Conservation (phyloP, 2,329 filamentous ascomycete genomes). For the Aspergillus pseudonomiae region DNA sequence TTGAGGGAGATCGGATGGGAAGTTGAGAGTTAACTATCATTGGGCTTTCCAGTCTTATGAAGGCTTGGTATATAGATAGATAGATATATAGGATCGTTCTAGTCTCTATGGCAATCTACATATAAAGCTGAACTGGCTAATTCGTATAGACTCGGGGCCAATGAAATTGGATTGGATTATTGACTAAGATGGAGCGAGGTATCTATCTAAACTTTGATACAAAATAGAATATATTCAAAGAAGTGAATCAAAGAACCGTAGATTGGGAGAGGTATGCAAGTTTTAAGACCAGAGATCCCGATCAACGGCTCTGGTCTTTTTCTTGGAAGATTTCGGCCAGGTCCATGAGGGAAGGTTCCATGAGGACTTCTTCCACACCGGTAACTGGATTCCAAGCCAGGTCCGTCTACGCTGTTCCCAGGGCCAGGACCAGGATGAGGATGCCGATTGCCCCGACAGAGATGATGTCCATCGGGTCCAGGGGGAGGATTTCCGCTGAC, state of each 20-base stretch:
- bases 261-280: neutral
- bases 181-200: neutral
- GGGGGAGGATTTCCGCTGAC: conserved; percentile 15
- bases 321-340: conserved; percentile 8
- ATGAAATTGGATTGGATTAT: neutral
- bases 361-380: conserved; percentile 7
- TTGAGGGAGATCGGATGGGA: neutral
- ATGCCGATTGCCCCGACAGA: conserved; percentile 4
- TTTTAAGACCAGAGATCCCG: neutral
- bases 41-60: neutral
- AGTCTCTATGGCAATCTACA: neutral
- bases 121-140: neutral
- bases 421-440: conserved; percentile 27
- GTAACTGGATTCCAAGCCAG: conserved; percentile 18
- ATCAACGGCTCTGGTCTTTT: conserved; percentile 16
- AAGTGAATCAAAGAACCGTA: neutral
- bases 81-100: neutral
- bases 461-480: conserved; percentile 14
- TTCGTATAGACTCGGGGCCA: neutral
- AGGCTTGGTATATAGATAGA: neutral
- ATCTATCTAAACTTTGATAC: neutral
- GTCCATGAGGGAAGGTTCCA: conserved; percentile 11
- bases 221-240: neutral
- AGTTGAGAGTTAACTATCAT: neutral
- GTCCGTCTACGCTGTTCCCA: conserved; percentile 21